These are phyloP conservation scores for Euptelea pleiosperma DNA, from an alignment of 164 flowering plant species.

Conservation along the genomic window DNA sequence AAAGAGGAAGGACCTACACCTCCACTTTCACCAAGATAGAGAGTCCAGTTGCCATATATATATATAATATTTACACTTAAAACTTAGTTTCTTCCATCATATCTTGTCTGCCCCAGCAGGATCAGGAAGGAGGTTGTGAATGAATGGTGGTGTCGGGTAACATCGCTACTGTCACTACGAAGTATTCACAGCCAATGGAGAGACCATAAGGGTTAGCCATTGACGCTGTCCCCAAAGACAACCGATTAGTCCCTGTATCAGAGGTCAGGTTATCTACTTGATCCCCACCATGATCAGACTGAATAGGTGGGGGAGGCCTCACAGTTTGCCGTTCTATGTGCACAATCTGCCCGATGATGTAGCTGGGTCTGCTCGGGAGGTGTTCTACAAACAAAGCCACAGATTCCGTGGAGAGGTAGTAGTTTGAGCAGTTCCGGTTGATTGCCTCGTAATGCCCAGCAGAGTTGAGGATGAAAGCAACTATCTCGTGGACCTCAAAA, in stretches of 20 bases:
- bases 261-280: slow-evolving; percentile 40
- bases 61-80: slow-evolving; percentile 26
- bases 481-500: slow-evolving; percentile 84
- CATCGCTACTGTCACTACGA: slow-evolving; percentile 92
- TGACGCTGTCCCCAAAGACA: slow-evolving; percentile 34
- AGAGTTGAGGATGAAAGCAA: slow-evolving; percentile 81
- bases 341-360: slow-evolving; percentile 92
- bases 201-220: slow-evolving; percentile 60
- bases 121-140: slow-evolving; percentile 78
- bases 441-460: slow-evolving; percentile 84
- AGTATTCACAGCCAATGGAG: slow-evolving; percentile 84
- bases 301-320: slow-evolving; percentile 29
- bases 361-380: slow-evolving; percentile 59
- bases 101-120: slow-evolving; percentile 47
- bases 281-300: slow-evolving; percentile 33
- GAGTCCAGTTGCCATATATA: no score
- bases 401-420: slow-evolving; percentile 85
- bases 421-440: slow-evolving; percentile 71
- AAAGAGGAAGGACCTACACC: no score
- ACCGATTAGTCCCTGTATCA: slow-evolving; percentile 36
- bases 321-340: slow-evolving; percentile 80
- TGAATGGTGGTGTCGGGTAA: slow-evolving; percentile 76
- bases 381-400: slow-evolving; percentile 82
- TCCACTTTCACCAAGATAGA: no score
- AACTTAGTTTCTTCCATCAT: slow-evolving; percentile 57